Percentiles rank a stretch among this genome's conserved stretches.
These are phyloP conservation scores for Corymbia maculata DNA, from an alignment of 345 rosid genomes.

Conservation along the genomic window DNA sequence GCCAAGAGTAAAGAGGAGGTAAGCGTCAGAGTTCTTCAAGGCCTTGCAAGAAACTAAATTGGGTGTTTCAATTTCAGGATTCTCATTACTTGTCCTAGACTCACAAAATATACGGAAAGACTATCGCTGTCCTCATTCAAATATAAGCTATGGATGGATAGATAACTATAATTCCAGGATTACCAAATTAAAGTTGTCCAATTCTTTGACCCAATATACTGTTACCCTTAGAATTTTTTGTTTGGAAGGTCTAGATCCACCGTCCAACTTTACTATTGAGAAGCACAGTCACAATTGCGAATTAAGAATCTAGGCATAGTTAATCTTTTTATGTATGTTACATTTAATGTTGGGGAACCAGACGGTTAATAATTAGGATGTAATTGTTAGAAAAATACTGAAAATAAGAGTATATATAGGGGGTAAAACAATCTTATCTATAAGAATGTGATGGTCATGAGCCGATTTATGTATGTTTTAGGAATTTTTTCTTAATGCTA, in stretches of 20 bases:
- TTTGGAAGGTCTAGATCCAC: neutral
- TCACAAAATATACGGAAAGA: neutral
- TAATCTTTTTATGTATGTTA: neutral
- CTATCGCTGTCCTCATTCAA: no score
- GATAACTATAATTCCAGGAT: neutral
- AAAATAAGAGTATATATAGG: neutral
- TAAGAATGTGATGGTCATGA: neutral
- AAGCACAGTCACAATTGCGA: neutral
- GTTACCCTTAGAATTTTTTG: neutral
- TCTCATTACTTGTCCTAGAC: neutral
- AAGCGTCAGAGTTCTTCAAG: no score
- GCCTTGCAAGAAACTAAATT: neutral
- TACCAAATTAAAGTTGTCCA: neutral
- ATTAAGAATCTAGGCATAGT: neutral
- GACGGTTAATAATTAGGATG: neutral
- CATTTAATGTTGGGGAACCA: neutral
- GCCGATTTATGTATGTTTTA: neutral
- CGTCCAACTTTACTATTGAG: neutral
- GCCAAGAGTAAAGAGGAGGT: neutral
- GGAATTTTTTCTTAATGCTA: neutral
- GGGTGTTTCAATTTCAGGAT: neutral
- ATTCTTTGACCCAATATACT: neutral
- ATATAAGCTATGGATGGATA: neutral
- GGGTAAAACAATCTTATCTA: neutral
- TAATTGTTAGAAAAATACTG: neutral